phyloP scores from a whole-genome alignment of 1,284 basidiomycete species.

The Mycena sp. region DNA sequence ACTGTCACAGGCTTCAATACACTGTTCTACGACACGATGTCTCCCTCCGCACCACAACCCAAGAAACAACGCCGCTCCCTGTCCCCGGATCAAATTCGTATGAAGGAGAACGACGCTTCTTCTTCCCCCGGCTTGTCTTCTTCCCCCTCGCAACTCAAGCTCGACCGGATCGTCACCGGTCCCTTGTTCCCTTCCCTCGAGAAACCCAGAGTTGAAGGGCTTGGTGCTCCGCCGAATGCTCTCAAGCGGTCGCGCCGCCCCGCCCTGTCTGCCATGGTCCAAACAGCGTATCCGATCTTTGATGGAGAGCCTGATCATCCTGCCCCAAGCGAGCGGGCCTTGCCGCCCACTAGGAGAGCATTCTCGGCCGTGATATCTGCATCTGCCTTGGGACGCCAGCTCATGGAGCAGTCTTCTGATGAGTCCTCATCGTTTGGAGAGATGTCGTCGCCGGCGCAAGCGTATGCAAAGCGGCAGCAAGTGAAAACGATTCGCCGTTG shows the following conservation, averaged over 20 bases:
- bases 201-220: conserved; percentile 68
- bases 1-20: conserved; percentile 61
- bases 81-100: conserved; percentile 61
- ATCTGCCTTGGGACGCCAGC: conserved; percentile 37
- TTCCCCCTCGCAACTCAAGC: conserved; percentile 71
- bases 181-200: conserved; percentile 53
- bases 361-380: conserved; percentile 78
- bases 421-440: conserved; percentile 69
- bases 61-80: conserved; percentile 73
- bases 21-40: conserved; percentile 68
- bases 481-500: conserved; percentile 76
- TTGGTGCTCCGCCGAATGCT: conserved; percentile 64
- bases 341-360: conserved; percentile 68
- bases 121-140: conserved; percentile 70
- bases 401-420: conserved; percentile 55
- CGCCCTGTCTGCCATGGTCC: conserved; percentile 66
- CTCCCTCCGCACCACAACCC: conserved; percentile 54
- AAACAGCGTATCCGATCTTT: conserved; percentile 48
- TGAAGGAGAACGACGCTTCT: conserved; percentile 46
- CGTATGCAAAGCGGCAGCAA: conserved; percentile 78
- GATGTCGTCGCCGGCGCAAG: conserved; percentile 77
- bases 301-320: conserved; percentile 22
- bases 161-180: conserved; percentile 65
- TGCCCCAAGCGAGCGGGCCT: conserved; percentile 13
- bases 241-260: conserved; percentile 71